Evolutionary conservation across 202 grass and related monocot genomes (phyloP).

Genomic region (Cymbopogon flexuosus): DNA sequence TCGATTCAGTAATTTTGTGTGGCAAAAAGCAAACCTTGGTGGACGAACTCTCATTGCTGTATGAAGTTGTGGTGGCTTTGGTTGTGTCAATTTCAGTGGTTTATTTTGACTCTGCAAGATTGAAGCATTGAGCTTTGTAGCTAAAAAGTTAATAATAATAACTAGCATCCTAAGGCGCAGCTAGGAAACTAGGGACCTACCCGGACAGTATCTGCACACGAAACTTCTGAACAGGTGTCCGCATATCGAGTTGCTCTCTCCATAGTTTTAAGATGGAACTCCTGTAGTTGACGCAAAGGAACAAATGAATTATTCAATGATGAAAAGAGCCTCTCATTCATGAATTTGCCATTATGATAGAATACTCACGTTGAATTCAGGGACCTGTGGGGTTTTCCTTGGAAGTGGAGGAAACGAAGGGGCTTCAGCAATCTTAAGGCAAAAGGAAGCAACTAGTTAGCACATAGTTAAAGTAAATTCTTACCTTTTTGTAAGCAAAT

Average conservation of each 20-base stretch:
- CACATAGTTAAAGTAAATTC: neutral
- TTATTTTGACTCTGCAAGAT: conserved; percentile 58
- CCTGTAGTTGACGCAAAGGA: conserved; percentile 40
- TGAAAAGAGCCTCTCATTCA: neutral
- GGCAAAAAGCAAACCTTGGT: conserved; percentile 51
- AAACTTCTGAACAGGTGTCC: conserved; percentile 58
- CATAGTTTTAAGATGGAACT: conserved; percentile 81
- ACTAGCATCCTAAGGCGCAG: neutral
- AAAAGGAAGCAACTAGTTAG: conserved; percentile 31
- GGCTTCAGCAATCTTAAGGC: conserved; percentile 69
- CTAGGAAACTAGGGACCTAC: conserved; percentile 26
- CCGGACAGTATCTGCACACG: conserved; percentile 42
- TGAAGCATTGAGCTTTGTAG: conserved; percentile 30
- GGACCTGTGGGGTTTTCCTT: conserved; percentile 51
- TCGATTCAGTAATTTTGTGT: neutral
- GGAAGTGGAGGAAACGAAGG: conserved; percentile 53
- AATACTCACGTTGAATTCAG: conserved; percentile 66
- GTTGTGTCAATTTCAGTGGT: conserved; percentile 44
- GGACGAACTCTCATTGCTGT: conserved; percentile 70
- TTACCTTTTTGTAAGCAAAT: no score
- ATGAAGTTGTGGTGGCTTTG: conserved; percentile 69
- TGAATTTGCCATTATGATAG: conserved; percentile 1
- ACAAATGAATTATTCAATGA: neutral
- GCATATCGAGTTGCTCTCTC: conserved; percentile 63
- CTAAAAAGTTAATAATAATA: neutral